Evolutionary conservation across 2,329 filamentous ascomycete species (phyloP), one percentile per base, ranked within the genome.

Genomic region (Penicillium sclerotigenum): DNA sequence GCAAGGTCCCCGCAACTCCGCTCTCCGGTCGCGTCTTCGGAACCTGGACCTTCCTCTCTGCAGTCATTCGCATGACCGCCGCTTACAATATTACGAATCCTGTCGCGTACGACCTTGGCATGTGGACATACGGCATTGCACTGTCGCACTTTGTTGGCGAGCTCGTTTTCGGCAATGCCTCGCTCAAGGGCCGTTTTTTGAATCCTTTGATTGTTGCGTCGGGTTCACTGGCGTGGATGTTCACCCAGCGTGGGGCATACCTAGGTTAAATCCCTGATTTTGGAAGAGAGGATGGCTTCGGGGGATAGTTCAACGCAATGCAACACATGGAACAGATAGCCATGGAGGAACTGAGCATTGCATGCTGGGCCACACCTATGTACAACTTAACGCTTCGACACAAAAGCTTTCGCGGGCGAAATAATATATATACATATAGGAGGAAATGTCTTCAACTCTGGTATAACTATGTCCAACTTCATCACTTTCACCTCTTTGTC

Each of bases 31-130:
- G 90, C 61, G 86, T 90, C 20, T 96, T 96, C 72, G 91, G 89
- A 52, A 94, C 90, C 29, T 97, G 91, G 87, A 95, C 92, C 0
- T 81, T 93, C 56, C 80, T 96, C 56, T 87, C 88, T 6, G 83
- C 86, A 56, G 78, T 96, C 48, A 82, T 96, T 42, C 85, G 92
- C 50, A 77, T 91, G 63, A 95, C 95, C 70, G 90, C 90, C 5
- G 89, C 90, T 33, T 96, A 95, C 77, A 81, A 95, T 73, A 84
- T 96, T 60, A 80, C 85, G 62, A 81, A 90, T 58, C 83, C 83
- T 1, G 81, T 83, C 42, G 80, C 92, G 52, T 97, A 95, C 73
- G 83, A 94, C 71, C 79, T 97, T 56, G 88, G 88, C 16, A 77
- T 94, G 63, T 90, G 87, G 83, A 94, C 89, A 8, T 96, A 93